Evolutionary conservation across 345 rosid genomes (phyloP).

Genomic region (Lumnitzera littorea): DNA sequence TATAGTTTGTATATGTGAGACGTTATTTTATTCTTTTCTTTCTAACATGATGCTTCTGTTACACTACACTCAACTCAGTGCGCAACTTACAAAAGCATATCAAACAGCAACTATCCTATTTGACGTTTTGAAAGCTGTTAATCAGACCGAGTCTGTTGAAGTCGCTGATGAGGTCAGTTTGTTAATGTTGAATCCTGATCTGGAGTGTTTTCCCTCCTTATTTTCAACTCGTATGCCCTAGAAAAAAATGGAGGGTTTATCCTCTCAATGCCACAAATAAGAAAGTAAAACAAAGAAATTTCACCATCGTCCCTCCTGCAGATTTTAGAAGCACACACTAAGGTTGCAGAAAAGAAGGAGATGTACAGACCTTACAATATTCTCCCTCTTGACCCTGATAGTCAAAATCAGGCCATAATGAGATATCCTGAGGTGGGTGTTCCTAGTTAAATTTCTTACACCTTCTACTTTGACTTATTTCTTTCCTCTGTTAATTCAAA

Average conservation of each 20-base stretch:
- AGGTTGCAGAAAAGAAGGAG: conserved; percentile 93
- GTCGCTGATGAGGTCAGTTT: conserved; percentile 75
- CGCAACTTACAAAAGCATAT: conserved; percentile 97
- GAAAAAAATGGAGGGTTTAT: too few relatives aligned
- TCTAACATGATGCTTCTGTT: background rate
- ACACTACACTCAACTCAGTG: conserved; percentile 35
- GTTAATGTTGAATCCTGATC: background rate
- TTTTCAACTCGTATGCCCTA: conserved; percentile 9
- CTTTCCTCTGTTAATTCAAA: background rate
- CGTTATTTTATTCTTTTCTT: background rate
- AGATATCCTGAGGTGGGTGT: conserved; percentile 78
- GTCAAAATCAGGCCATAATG: conserved; percentile 97
- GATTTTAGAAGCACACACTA: conserved; percentile 90
- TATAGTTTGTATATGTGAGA: background rate
- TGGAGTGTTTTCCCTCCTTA: background rate
- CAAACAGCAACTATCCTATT: conserved; percentile 99
- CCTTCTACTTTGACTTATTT: background rate
- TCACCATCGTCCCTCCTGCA: conserved; percentile 12
- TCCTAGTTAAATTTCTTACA: background rate
- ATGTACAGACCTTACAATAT: conserved; percentile 87
- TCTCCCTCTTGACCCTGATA: conserved; percentile 98
- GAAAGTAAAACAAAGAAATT: too few relatives aligned
- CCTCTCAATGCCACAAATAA: too few relatives aligned
- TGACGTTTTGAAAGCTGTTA: conserved; percentile 97
- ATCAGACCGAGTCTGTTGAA: conserved; percentile 84